Percentiles rank a stretch among this genome's conserved stretches.
phyloP scores from a whole-genome alignment of 176 grass and related monocot species.

The Saccharum officinarum region DNA sequence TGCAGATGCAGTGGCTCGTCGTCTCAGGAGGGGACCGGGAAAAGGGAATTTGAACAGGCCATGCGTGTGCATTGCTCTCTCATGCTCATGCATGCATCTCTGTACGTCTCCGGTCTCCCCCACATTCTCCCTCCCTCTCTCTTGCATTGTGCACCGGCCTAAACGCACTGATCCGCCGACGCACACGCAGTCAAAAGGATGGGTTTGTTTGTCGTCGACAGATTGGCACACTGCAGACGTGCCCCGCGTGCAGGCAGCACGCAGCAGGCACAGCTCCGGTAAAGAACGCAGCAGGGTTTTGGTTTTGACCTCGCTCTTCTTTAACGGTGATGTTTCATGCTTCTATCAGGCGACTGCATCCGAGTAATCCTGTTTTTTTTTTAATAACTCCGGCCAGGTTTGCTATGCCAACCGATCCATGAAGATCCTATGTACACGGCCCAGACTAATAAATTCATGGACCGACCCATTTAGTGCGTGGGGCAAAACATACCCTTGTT shows the following conservation, averaged over 20 bases:
- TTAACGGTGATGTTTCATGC: background rate
- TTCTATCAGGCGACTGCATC: too few species aligned
- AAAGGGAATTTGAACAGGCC: too few species aligned
- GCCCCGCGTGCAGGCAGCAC: background rate
- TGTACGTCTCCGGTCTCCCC: background rate
- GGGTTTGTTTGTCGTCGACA: background rate
- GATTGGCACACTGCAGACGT: background rate
- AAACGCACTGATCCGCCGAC: background rate
- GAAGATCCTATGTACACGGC: background rate
- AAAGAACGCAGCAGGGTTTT: background rate
- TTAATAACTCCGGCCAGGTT: too few species aligned
- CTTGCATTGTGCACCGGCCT: too few species aligned
- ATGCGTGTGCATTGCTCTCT: background rate
- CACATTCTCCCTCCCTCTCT: too few species aligned
- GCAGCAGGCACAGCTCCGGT: background rate
- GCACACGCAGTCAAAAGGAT: background rate
- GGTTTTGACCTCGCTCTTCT: background rate
- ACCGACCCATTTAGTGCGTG: too few species aligned
- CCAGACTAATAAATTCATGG: background rate
- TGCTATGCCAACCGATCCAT: too few species aligned
- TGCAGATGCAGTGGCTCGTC: too few species aligned
- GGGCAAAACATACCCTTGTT: too few species aligned
- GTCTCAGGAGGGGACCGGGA: too few species aligned
- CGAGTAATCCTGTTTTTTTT: too few species aligned
- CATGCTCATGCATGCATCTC: background rate